Evolutionary conservation across 306 rosid species (phyloP).

Genomic region (Carpinus viminea): DNA sequence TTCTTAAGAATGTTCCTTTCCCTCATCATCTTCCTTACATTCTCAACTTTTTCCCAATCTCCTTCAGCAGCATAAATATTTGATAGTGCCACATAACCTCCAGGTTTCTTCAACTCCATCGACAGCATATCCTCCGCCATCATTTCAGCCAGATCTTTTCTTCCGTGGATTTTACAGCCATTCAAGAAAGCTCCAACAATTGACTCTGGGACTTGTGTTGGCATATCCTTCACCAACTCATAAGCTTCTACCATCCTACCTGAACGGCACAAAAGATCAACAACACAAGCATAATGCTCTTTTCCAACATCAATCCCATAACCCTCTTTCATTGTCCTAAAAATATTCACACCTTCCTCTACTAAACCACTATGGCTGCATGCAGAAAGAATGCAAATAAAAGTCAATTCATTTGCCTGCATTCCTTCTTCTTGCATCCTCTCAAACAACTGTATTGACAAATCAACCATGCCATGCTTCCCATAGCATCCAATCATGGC

Average conservation of each 20-base stretch:
- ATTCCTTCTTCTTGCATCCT: slow-evolving; percentile 54
- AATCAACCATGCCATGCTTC: slow-evolving; percentile 62
- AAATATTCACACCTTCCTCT: slow-evolving; percentile 53
- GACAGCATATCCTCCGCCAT: slow-evolving; percentile 46
- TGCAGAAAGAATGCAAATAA: slow-evolving; percentile 58
- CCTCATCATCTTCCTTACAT: slow-evolving; percentile 58
- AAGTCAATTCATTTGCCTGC: slow-evolving; percentile 54
- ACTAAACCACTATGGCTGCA: slow-evolving; percentile 70
- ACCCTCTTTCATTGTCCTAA: slow-evolving; percentile 49
- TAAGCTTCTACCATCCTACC: slow-evolving; percentile 68
- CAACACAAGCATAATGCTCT: slow-evolving; percentile 64
- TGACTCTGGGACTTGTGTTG: slow-evolving; percentile 48
- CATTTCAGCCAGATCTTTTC: slow-evolving; percentile 57
- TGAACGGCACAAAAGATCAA: slow-evolving; percentile 66
- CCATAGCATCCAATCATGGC: slow-evolving; percentile 74
- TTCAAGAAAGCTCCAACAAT: slow-evolving; percentile 61
- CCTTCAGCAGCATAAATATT: slow-evolving; percentile 70
- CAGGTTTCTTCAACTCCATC: slow-evolving; percentile 52
- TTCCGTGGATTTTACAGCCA: slow-evolving; percentile 67
- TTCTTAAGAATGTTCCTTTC: slow-evolving; percentile 41
- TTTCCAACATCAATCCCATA: slow-evolving; percentile 37
- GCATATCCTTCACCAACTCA: slow-evolving; percentile 44
- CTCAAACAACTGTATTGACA: slow-evolving; percentile 40
- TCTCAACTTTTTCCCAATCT: slow-evolving; percentile 68
- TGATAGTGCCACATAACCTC: slow-evolving; percentile 56